Evolutionary conservation across 352 stramenopile species (phyloP).

Genomic region (Elongisporangium prolatum): DNA sequence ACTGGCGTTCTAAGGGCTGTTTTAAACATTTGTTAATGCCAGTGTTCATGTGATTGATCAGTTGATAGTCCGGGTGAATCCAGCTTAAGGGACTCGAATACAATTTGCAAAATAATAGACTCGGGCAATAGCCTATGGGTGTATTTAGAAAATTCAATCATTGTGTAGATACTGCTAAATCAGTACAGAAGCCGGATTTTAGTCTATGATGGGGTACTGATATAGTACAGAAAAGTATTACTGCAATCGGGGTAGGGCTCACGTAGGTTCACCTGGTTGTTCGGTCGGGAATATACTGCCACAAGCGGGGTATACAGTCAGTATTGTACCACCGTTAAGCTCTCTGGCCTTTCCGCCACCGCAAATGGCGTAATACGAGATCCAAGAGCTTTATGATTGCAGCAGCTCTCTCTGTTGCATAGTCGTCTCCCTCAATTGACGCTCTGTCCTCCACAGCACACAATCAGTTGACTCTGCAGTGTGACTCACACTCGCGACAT

Average conservation of each 20-base stretch:
- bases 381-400: too few relatives aligned
- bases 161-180: background rate
- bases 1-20: background rate
- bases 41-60: background rate
- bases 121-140: background rate
- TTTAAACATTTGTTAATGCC: background rate
- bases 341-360: background rate
- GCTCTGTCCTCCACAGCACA: background rate
- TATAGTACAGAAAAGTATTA: background rate
- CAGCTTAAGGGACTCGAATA: background rate
- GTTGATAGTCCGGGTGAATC: background rate
- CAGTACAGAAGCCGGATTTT: background rate
- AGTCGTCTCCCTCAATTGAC: too few relatives aligned
- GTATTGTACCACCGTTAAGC: background rate
- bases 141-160: background rate
- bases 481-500: background rate
- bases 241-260: background rate
- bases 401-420: too few relatives aligned
- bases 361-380: background rate
- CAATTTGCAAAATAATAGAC: background rate
- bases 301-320: background rate
- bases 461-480: background rate
- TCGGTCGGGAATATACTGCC: background rate
- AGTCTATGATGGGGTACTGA: background rate
- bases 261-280: background rate